Evolutionary conservation across 768 basidiomycete genomes (phyloP).

Genomic region (Roridomyces roridus): DNA sequence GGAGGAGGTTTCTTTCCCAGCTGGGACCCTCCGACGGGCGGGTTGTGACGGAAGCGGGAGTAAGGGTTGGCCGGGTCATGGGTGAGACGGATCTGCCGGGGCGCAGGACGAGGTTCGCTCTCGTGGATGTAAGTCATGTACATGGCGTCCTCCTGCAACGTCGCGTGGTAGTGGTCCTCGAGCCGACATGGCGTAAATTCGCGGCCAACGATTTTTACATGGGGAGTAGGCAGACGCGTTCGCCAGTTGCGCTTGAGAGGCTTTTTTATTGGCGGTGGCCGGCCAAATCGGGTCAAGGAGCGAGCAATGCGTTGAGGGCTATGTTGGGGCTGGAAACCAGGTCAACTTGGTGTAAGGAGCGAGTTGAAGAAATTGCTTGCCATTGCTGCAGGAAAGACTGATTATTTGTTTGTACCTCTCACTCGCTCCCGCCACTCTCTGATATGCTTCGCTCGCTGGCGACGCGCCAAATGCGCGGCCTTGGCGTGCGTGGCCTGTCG

Average conservation of each 20-base stretch:
- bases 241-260: conserved; percentile 52
- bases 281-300: conserved; percentile 56
- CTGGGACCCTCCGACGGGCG: conserved; percentile 74
- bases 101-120: conserved; percentile 54
- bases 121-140: conserved; percentile 94
- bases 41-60: conserved; percentile 76
- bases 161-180: conserved; percentile 81
- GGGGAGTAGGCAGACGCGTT: conserved; percentile 75
- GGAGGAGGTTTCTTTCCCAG: conserved; percentile 72
- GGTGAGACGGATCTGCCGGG: conserved; percentile 65
- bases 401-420: too few species aligned
- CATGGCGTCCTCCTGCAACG: conserved; percentile 87
- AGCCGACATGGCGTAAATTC: conserved; percentile 78
- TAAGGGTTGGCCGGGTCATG: conserved; percentile 86
- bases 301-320: conserved; percentile 25
- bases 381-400: too few species aligned
- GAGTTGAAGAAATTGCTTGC: too few species aligned
- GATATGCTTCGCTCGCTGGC: conserved; percentile 17
- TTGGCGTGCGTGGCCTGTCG: conserved; percentile 9
- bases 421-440: too few species aligned
- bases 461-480: conserved; percentile 18
- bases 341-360: too few species aligned
- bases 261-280: conserved; percentile 51
- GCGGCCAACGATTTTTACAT: conserved; percentile 67
- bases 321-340: too few species aligned